Percentiles rank a stretch among this genome's conserved stretches.
These are phyloP conservation scores for Xerocomus potaroensis DNA, from an alignment of 768 basidiomycete species.

Conservation along the genomic window DNA sequence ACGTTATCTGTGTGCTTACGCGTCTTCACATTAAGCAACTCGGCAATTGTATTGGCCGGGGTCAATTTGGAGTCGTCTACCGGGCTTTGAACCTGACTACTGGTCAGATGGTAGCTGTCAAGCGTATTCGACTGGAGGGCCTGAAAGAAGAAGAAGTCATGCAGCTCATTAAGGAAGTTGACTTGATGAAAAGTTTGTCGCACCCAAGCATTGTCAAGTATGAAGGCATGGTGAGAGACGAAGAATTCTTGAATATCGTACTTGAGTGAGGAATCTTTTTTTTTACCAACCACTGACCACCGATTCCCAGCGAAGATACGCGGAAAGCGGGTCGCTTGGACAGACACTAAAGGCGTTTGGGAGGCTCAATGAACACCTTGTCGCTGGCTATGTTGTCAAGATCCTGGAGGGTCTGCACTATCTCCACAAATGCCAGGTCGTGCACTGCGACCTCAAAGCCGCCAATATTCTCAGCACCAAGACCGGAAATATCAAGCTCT, in stretches of 20 bases:
- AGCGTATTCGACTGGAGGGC: constrained; percentile 87
- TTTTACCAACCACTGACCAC: constrained; percentile 1
- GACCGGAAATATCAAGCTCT: constrained; percentile 94
- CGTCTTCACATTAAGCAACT: constrained; percentile 64
- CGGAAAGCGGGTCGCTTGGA: constrained; percentile 92
- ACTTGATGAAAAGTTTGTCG: constrained; percentile 82
- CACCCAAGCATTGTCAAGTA: constrained; percentile 98
- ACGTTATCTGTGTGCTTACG: constrained; percentile 8
- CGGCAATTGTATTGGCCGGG: constrained; percentile 94
- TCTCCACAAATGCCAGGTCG: constrained; percentile 83
- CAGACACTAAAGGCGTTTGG: constrained; percentile 93
- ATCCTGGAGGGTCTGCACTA: constrained; percentile 95
- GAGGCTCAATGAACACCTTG: constrained; percentile 86
- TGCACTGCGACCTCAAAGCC: constrained; percentile 97
- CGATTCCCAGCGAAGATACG: constrained; percentile 57
- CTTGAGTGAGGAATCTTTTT: constrained; percentile 65
- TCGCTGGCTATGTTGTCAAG: constrained; percentile 91
- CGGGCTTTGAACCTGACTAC: constrained; percentile 90
- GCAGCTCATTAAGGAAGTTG: constrained; percentile 92
- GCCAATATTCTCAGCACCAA: constrained; percentile 99
- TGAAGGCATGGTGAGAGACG: constrained; percentile 90
- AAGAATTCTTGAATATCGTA: constrained; percentile 85
- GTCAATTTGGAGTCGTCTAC: constrained; percentile 96
- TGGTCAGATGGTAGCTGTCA: constrained; percentile 99
- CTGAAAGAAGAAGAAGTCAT: constrained; percentile 87